Conservation (phyloP, 345 rosid species). For the Camelina hispida region DNA sequence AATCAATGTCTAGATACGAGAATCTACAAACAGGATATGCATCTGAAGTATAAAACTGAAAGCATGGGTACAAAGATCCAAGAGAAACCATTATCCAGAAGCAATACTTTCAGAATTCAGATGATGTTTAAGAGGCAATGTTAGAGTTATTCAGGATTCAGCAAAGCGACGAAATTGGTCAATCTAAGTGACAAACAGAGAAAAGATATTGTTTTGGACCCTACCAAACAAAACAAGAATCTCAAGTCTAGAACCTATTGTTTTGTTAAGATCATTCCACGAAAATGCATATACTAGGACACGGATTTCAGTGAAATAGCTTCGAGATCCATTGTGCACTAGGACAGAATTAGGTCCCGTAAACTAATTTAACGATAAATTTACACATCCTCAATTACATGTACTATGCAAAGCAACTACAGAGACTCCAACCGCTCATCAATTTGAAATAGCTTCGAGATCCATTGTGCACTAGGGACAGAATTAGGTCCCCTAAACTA, state of each 20-base stretch:
- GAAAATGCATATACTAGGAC: background rate
- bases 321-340: no score
- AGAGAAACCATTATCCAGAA: background rate
- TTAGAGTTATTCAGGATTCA: background rate
- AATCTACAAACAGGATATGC: background rate
- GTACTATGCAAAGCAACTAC: background rate
- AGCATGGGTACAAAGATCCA: background rate
- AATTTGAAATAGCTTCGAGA: background rate
- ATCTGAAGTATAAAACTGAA: background rate
- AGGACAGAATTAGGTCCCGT: background rate
- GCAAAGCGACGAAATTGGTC: background rate
- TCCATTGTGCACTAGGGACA: no score
- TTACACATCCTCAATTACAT: background rate
- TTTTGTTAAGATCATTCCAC: background rate
- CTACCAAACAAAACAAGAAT: conserved; percentile 14
- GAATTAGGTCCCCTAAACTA: background rate
- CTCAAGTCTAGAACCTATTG: background rate
- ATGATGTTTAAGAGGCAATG: background rate
- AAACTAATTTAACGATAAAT: background rate
- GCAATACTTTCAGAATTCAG: background rate
- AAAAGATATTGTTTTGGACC: background rate
- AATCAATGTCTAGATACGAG: background rate
- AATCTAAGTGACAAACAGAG: conserved; percentile 4
- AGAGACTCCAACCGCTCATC: background rate
- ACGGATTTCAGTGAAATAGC: background rate